Percentiles rank a stretch among this genome's conserved stretches.
Conservation (phyloP, 2,329 filamentous ascomycete species). For the Arthrobotrys musiformis region DNA sequence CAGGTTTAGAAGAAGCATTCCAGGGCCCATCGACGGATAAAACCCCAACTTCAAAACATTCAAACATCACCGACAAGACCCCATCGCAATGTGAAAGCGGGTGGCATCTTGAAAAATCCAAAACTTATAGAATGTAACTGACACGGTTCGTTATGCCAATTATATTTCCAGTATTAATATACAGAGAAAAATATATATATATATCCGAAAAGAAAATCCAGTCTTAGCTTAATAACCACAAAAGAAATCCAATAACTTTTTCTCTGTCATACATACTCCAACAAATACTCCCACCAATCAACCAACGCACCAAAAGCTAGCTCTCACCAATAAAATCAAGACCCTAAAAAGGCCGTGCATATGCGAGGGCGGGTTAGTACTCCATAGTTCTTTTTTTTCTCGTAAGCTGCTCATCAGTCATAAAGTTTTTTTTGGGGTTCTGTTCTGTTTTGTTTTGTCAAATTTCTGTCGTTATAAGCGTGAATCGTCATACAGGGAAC, state of each 20-base stretch:
- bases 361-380: constrained; percentile 1
- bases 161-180: constrained; percentile 25
- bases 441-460: neutral
- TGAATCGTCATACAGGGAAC: constrained; percentile 24
- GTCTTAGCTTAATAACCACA: too few species aligned
- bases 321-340: neutral
- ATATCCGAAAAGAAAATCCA: too few species aligned
- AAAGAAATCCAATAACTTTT: constrained; percentile 14
- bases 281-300: neutral
- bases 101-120: neutral
- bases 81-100: neutral
- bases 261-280: constrained; percentile 2
- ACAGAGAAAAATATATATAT: constrained; percentile 6
- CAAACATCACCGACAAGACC: neutral
- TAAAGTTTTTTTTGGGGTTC: neutral
- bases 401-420: constrained; percentile 17
- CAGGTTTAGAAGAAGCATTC: constrained; percentile 8
- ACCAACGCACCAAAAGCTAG: neutral
- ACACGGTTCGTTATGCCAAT: neutral
- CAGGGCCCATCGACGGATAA: neutral
- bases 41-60: neutral
- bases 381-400: neutral
- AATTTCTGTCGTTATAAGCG: constrained; percentile 29
- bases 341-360: neutral
- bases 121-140: neutral